These are phyloP conservation scores for Penicillium brevicompactum DNA, from an alignment of 2,329 filamentous ascomycete genomes.

Conservation along the genomic window DNA sequence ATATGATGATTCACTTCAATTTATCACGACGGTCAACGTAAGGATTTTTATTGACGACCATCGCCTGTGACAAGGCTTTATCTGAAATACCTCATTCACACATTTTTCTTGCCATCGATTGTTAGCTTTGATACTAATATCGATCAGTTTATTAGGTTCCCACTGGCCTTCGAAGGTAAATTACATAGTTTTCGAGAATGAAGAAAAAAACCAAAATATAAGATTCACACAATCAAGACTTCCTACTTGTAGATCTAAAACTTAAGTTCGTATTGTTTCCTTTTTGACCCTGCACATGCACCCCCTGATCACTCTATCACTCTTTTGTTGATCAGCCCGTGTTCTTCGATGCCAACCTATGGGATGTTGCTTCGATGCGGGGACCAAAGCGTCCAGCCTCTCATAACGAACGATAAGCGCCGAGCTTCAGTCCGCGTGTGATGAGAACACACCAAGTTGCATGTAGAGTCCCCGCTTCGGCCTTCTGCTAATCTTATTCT, in stretches of 20 bases:
- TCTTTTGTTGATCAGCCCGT: not conserved
- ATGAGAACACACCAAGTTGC: conserved; percentile 32
- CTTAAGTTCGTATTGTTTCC: not conserved
- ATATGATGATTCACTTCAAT: conserved; percentile 68
- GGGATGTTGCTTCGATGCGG: conserved; percentile 19
- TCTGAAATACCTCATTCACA: conserved; percentile 29
- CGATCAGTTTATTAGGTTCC: conserved; percentile 12
- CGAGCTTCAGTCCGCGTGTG: conserved; percentile 33
- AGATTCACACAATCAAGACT: not conserved
- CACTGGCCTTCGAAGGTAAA: conserved; percentile 3
- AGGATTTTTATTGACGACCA: conserved; percentile 74
- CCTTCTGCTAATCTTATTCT: not conserved
- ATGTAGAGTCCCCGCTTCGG: conserved; percentile 25
- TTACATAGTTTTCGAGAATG: not conserved
- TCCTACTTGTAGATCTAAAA: not conserved
- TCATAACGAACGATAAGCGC: conserved; percentile 32
- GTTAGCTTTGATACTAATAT: conserved; percentile 19
- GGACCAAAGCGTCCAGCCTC: conserved; percentile 17
- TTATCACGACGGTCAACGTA: conserved; percentile 91
- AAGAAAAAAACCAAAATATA: not conserved
- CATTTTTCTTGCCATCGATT: conserved; percentile 16
- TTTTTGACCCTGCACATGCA: conserved; percentile 6
- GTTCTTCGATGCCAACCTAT: conserved; percentile 6
- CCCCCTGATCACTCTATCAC: not conserved
- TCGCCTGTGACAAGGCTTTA: conserved; percentile 72